These are phyloP conservation scores for Volvariella volvacea DNA, from an alignment of 1,284 basidiomycete species.

Conservation along the genomic window DNA sequence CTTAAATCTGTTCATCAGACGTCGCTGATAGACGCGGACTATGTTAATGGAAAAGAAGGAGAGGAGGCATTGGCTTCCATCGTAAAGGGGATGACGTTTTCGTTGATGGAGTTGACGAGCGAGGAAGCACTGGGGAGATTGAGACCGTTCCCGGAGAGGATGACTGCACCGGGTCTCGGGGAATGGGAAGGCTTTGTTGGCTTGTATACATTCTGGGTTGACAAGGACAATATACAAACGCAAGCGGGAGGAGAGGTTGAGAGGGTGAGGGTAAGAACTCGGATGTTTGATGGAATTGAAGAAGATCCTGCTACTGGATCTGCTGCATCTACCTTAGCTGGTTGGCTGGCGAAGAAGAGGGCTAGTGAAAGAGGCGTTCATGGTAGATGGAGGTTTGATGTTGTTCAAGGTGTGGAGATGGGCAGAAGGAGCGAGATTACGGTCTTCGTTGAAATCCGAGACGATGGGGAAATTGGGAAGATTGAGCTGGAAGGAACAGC, in stretches of 20 bases:
- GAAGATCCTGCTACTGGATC: conserved; percentile 43
- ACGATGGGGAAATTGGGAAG: conserved; percentile 20
- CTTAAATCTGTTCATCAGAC: conserved; percentile 22
- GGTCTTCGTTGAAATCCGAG: conserved; percentile 27
- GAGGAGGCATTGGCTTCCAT: conserved; percentile 31
- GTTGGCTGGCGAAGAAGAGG: conserved; percentile 27
- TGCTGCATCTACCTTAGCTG: conserved; percentile 34
- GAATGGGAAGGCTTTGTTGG: conserved; percentile 30
- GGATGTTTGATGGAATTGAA: conserved; percentile 31
- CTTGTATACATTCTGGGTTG: conserved; percentile 27
- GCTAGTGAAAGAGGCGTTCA: conserved; percentile 12
- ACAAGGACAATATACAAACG: conserved; percentile 5
- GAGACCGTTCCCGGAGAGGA: conserved; percentile 16
- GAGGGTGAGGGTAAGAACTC: conserved; percentile 20
- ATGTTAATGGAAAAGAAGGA: conserved; percentile 20
- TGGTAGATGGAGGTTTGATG: conserved; percentile 26
- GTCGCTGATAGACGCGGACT: conserved; percentile 22
- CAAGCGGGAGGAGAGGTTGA: conserved; percentile 17
- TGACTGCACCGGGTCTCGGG: conserved; percentile 22
- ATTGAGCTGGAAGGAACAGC: conserved; percentile 31
- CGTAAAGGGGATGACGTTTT: conserved; percentile 39
- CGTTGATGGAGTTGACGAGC: conserved; percentile 30
- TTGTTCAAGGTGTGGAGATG: conserved; percentile 39
- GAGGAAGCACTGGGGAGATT: conserved; percentile 28
- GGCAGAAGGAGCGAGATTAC: conserved; percentile 34